Evolutionary conservation across 208 protist genomes (phyloP), one percentile per base, ranked within the genome.

Genomic region (Acanthamoeba healyi): DNA sequence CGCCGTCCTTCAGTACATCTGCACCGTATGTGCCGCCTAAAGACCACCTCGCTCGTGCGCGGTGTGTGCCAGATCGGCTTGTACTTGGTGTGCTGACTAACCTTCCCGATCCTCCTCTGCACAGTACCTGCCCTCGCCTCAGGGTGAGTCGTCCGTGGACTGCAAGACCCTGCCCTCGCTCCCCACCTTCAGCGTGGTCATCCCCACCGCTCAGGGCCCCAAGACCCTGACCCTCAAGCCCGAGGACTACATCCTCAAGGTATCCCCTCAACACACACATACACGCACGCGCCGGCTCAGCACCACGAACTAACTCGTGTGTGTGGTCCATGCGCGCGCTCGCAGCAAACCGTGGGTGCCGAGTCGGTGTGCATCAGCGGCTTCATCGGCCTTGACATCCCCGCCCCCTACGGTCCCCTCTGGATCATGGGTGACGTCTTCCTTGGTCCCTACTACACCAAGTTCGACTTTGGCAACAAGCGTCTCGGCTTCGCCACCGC

Each of bases 351-450:
- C 24, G 24, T 56, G 1, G 51, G 58, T 63, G 94, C 95, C 70
- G 10, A 96, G 32, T 90, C 58, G 32, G n/a, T 94, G 77, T 98
- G 98, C 94, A 67, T 98, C 49, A 65, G 84, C 79, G 97, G 97
- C 81, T 97, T 98, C 94, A 97, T 98, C 77, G 96, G 95, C 63
- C 90, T 98, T 1, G 95, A 97, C 38, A 77, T 98, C 26, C 96
- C 96, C 67, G 36, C 88, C 19, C 95, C 94, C 70, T 56, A 93
- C 40, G 96, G 94, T 49, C 93, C 94, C 32, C 94, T 98, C 24
- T 98, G 94, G 94, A 99, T 99, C 87, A 63, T 99, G 0, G 98
- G 98, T 77, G 98, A 99, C 96, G 96, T 98, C 44, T 99, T 99
- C 96, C 95, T 99, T 26, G 44, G 79, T 36, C 74, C n/a, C n/a